These are phyloP conservation scores for Sclerotinia borealis DNA, from an alignment of 2,329 filamentous ascomycete species.

Conservation along the genomic window DNA sequence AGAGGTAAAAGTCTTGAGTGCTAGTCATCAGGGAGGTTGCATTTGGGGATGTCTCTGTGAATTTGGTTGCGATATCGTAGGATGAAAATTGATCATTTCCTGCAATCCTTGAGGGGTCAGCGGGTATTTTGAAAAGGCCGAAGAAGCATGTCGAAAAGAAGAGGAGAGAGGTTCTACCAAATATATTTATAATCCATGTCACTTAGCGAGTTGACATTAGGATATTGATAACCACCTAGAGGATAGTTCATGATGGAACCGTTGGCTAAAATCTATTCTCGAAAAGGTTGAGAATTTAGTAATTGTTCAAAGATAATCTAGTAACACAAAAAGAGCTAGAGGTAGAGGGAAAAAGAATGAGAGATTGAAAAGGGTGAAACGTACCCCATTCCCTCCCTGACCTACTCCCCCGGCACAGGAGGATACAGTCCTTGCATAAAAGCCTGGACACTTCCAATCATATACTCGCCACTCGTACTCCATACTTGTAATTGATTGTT, in stretches of 20 bases:
- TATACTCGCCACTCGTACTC: conserved; percentile 38
- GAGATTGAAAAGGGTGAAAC: neutral
- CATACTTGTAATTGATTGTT: conserved; percentile 34
- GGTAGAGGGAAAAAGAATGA: neutral
- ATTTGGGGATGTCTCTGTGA: conserved; percentile 8
- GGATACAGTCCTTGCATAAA: conserved; percentile 86
- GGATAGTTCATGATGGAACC: conserved; percentile 58
- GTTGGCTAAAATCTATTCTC: conserved; percentile 48
- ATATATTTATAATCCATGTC: conserved; percentile 7
- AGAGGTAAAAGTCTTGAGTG: conserved; percentile 21
- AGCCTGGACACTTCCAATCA: conserved; percentile 64
- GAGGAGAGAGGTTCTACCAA: neutral
- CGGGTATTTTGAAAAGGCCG: neutral
- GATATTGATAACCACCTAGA: conserved; percentile 74
- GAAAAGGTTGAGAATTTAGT: neutral
- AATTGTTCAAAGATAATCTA: neutral
- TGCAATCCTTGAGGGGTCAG: conserved; percentile 20
- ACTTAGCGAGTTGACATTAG: conserved; percentile 33
- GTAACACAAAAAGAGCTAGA: neutral
- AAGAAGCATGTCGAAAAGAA: neutral
- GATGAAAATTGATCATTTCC: conserved; percentile 24
- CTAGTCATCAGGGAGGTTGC: neutral
- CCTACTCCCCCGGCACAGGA: conserved; percentile 36
- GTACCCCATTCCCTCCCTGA: neutral
- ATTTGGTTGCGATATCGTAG: conserved; percentile 16